Evolutionary conservation across 2,329 filamentous ascomycete genomes (phyloP), one percentile per base, ranked within the genome.

Genomic region (Tolypocladium cylindrosporum): DNA sequence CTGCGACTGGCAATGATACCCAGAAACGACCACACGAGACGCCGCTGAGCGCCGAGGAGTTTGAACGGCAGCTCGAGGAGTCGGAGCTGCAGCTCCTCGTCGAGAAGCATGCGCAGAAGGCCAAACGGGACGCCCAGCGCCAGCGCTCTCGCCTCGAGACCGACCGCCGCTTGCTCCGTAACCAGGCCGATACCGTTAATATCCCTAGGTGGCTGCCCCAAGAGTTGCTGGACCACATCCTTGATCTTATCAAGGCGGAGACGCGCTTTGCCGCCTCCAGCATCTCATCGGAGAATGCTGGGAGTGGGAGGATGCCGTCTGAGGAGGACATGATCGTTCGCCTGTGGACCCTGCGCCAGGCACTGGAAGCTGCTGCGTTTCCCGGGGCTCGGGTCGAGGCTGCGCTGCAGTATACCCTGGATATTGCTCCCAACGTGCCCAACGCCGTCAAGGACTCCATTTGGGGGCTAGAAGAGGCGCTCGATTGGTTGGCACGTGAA

Each of bases 401-500:
- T 51, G 85, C 82, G 10, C 69, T 96, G 60, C 80, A 82, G 63
- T 78, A 88, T 67, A 79, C 91, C 51, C 72, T 92, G 57, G 79
- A 86, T 48, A 86, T 88, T 62, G 84, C 85, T 36, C 79, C 85
- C 37, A 85, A 84, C 61, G 80, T 87, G 57, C 75, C 78, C 3
- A 67, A 76, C 13, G 74, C 75, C 24, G 77, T 71, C 60, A 87
- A 84, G 64, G 88, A 91, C 62, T 79, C 80, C 50, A 81, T 91
- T 16, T 96, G 91, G 89, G 91, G 92, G 11, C 75, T 97, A 41
- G 88, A 95, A 61, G 92, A 96, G 72, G 86, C 89, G 34, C 71
- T 99, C 24, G 90, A 97, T 65, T 96, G 91, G 90, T 80, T 97
- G 57, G 90, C 91, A n/a, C 77, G 90, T 62, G 84, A 94, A 68